Evolutionary conservation across 2,329 filamentous ascomycete genomes (phyloP).

Genomic region (Cordyceps cicadae): DNA sequence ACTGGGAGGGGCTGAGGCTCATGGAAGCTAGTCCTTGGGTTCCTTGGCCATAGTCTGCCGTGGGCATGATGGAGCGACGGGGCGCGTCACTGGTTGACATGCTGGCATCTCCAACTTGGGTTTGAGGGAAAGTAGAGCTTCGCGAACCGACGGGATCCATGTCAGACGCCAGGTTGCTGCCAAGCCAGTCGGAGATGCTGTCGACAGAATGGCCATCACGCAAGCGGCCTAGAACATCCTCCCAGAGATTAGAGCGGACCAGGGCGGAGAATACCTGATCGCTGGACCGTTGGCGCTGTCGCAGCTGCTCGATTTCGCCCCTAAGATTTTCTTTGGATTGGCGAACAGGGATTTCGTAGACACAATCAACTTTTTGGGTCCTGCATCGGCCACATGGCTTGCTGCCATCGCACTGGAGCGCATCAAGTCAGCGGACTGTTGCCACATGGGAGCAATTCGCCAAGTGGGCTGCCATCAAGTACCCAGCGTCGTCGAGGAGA

Average conservation of each 20-base stretch:
- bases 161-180: slow-evolving; percentile 15
- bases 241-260: slow-evolving; percentile 40
- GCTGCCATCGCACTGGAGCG: slow-evolving; percentile 48
- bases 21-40: slow-evolving; percentile 22
- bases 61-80: slow-evolving; percentile 19
- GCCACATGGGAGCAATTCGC: no score
- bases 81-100: slow-evolving; percentile 6
- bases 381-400: slow-evolving; percentile 48
- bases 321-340: slow-evolving; percentile 56
- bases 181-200: slow-evolving; percentile 47
- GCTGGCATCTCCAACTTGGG: slow-evolving; percentile 13
- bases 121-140: slow-evolving; percentile 20
- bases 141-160: slow-evolving; percentile 21
- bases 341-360: slow-evolving; percentile 55
- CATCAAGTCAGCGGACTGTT: background rate
- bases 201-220: slow-evolving; percentile 47
- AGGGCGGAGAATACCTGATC: slow-evolving; percentile 50
- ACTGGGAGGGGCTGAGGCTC: slow-evolving; percentile 22
- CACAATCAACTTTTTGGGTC: slow-evolving; percentile 45
- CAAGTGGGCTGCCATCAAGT: background rate
- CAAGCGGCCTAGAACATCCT: slow-evolving; percentile 45
- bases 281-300: slow-evolving; percentile 44
- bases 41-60: slow-evolving; percentile 15
- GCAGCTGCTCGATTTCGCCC: slow-evolving; percentile 49
- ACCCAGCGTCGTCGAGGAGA: no score